A percentile compares a stretch with the other conserved stretches of the same genome.
Conservation (phyloP, 495 filamentous ascomycete genomes). For the Endocarpon pusillum region DNA sequence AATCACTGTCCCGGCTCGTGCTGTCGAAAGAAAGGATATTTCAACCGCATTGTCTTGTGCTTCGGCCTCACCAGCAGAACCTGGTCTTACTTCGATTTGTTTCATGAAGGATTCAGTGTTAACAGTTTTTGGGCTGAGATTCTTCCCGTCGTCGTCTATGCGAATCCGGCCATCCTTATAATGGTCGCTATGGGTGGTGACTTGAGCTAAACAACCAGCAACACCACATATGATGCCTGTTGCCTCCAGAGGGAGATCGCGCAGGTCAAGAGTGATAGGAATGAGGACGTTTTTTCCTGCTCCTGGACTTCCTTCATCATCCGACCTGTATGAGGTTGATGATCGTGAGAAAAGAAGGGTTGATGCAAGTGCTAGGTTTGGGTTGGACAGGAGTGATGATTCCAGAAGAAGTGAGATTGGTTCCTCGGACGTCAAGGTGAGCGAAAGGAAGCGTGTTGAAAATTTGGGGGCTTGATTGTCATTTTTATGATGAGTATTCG, state of each 20-base stretch:
- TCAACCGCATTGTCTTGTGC: constrained; percentile 45
- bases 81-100: constrained; percentile 24
- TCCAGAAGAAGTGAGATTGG: constrained; percentile 66
- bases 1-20: constrained; percentile 78
- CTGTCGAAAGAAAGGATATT: constrained; percentile 80
- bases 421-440: constrained; percentile 74
- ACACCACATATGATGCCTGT: constrained; percentile 91
- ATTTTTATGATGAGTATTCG: too few relatives aligned
- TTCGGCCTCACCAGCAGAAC: constrained; percentile 13
- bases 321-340: constrained; percentile 27
- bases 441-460: constrained; percentile 59
- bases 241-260: constrained; percentile 65
- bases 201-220: constrained; percentile 57
- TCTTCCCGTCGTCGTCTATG: constrained; percentile 3
- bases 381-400: constrained; percentile 37
- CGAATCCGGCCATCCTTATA: too few relatives aligned
- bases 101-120: constrained; percentile 2
- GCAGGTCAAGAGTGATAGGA: constrained; percentile 78
- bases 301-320: constrained; percentile 39
- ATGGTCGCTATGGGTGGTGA: constrained; percentile 12
- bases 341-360: constrained; percentile 17
- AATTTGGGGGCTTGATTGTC: too few relatives aligned
- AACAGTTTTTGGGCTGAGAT: constrained; percentile 2
- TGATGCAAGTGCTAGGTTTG: background rate
- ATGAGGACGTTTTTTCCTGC: constrained; percentile 65